Base-by-base conservation (phyloP, 495 filamentous ascomycete genomes). In the Glarea lozoyensis region DNA sequence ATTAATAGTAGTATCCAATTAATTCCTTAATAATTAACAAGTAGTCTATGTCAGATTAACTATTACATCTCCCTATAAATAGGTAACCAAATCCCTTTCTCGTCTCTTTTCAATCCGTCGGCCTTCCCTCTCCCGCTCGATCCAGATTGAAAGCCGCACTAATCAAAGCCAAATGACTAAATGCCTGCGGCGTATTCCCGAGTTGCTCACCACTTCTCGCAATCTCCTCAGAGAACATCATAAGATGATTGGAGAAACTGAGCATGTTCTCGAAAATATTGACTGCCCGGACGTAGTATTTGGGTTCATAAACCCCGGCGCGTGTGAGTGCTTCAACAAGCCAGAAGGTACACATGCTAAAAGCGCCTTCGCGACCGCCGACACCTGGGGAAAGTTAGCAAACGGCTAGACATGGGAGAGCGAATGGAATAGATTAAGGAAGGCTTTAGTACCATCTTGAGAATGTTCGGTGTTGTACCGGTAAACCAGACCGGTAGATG, bases 281-380 rank as follows among this genome's bases (percentile, higher is more conserved):
- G 43, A 82, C 65, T 12, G 82, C 81, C 6, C 73, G 68, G 29
- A 68, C 66, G 23, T 77, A 63, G 41, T 84, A 80, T 32, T 75
- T 70, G 7, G 68, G 65, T 50, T 85, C 78, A 48, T 82, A 75
- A n/a, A 76, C 69, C 37, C 72, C 69, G 13, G 75, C 81, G 27
- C 82, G 69, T 18, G 80, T 82, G 62, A 86, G 66, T n/a, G 82
- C 79, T 56, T 85, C 82, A 2, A 84, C 77, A 3, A 84, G 70
- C 82, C 81, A 85, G 59, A 84, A 86, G 0, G 81, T 86, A 45
- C 81, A 82, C 81, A 86, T 85, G 55, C 72, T 73, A 54, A 86
- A 86, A 15, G 80, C 79, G n/a, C 82, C 82, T 59, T 86, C 81
- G 21, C 73, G 65, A 16, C 82, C 82, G 25, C 78, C 78, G 3